These are phyloP conservation scores for Typha latifolia DNA, from an alignment of 176 grass and related monocot species.

Conservation along the genomic window DNA sequence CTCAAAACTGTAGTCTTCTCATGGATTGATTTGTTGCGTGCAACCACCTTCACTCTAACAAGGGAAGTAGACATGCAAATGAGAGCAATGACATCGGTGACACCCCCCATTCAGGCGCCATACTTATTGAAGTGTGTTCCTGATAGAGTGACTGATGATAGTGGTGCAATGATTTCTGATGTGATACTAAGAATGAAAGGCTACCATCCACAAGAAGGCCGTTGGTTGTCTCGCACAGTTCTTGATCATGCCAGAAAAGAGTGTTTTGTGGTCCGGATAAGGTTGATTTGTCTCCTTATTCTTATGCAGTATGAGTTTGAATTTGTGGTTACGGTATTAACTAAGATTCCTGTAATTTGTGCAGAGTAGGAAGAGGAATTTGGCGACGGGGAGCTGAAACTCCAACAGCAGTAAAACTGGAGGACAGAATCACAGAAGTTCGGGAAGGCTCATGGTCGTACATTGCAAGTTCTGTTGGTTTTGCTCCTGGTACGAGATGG, in stretches of 20 bases:
- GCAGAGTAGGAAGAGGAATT: slow-evolving; percentile 95
- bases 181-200: slow-evolving; percentile 69
- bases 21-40: slow-evolving; percentile 69
- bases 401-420: slow-evolving; percentile 64
- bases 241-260: slow-evolving; percentile 79
- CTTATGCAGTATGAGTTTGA: neutral
- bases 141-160: slow-evolving; percentile 84
- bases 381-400: slow-evolving; percentile 89
- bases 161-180: slow-evolving; percentile 91
- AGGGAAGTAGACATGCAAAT: slow-evolving; percentile 33
- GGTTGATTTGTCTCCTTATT: slow-evolving; percentile 26
- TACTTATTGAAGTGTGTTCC: slow-evolving; percentile 88
- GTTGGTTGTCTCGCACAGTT: slow-evolving; percentile 79
- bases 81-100: slow-evolving; percentile 61
- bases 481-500: slow-evolving; percentile 58
- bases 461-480: slow-evolving; percentile 65
- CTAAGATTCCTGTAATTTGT: slow-evolving; percentile 27
- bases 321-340: neutral
- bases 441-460: slow-evolving; percentile 92
- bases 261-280: slow-evolving; percentile 73
- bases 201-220: slow-evolving; percentile 73
- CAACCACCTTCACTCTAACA: slow-evolving; percentile 33
- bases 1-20: slow-evolving; percentile 46
- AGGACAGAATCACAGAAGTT: slow-evolving; percentile 77
- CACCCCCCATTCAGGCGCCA: slow-evolving; percentile 70